Evolutionary conservation across 371 early-diverging fungal species (phyloP).

Genomic region (Batrachochytrium dendrobatidis): DNA sequence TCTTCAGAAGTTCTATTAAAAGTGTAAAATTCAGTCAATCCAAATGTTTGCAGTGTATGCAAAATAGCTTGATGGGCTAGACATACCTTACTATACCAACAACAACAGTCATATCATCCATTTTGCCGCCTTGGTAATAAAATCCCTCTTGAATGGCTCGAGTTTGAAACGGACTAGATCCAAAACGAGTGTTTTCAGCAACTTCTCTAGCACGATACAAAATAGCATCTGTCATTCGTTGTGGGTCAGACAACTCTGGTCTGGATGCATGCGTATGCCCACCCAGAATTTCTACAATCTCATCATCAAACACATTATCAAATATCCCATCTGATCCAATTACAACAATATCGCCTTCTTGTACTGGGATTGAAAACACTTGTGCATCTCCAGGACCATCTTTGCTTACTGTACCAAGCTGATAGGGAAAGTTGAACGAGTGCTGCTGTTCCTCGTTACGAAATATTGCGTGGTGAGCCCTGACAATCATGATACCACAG

Average conservation of each 20-base stretch:
- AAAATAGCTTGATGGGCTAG: background rate
- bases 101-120: constrained; percentile 76
- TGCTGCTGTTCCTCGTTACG: constrained; percentile 74
- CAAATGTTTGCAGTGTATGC: background rate
- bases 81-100: constrained; percentile 57
- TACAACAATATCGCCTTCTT: constrained; percentile 49
- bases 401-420: constrained; percentile 40
- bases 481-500: constrained; percentile 80
- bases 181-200: constrained; percentile 63
- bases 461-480: constrained; percentile 78
- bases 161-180: constrained; percentile 78
- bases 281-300: constrained; percentile 35
- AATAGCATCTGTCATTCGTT: constrained; percentile 66
- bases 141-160: constrained; percentile 66
- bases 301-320: constrained; percentile 49
- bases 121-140: constrained; percentile 66
- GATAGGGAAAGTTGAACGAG: constrained; percentile 52
- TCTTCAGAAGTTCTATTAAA: background rate
- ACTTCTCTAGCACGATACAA: constrained; percentile 66
- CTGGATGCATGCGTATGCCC: background rate
- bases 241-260: constrained; percentile 47
- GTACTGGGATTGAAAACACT: constrained; percentile 63
- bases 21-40: background rate
- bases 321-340: constrained; percentile 46
- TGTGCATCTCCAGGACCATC: constrained; percentile 40